These are phyloP conservation scores for Aspergillus sp. DNA, from an alignment of 2,329 filamentous ascomycete species.

Conservation along the genomic window DNA sequence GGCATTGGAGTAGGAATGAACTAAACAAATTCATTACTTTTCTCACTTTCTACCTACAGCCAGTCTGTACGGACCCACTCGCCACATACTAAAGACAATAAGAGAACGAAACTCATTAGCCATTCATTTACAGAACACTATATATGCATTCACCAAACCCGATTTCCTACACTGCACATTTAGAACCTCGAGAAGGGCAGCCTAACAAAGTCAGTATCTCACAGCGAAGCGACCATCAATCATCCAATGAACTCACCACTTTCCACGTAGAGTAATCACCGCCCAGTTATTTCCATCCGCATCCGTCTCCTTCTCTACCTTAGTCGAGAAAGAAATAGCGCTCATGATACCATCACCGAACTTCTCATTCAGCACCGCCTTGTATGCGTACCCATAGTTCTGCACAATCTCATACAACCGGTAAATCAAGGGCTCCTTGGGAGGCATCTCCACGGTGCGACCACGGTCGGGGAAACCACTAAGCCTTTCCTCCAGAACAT, in stretches of 20 bases:
- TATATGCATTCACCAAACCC: neutral
- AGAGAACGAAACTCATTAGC: no score
- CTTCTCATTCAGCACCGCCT: conserved; percentile 94
- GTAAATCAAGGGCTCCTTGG: conserved; percentile 84
- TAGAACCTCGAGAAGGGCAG: conserved; percentile 52
- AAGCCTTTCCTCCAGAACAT: conserved; percentile 62
- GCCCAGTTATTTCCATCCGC: conserved; percentile 79
- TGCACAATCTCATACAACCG: conserved; percentile 91
- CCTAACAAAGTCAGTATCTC: conserved; percentile 32
- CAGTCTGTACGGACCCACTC: neutral
- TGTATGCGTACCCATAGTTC: conserved; percentile 96
- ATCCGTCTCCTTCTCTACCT: conserved; percentile 92
- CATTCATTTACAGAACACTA: neutral
- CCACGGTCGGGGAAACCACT: conserved; percentile 79
- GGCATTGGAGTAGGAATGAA: neutral
- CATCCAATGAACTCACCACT: conserved; percentile 67
- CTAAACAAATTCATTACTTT: neutral
- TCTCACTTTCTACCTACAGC: no score
- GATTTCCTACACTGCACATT: neutral
- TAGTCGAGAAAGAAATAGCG: conserved; percentile 85
- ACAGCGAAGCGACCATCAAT: neutral
- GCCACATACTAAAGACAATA: no score
- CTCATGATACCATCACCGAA: conserved; percentile 96
- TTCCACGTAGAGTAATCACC: conserved; percentile 78
- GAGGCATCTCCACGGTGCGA: conserved; percentile 76